Conservation (phyloP, 805 yeast species). For the Candida adriatica region DNA sequence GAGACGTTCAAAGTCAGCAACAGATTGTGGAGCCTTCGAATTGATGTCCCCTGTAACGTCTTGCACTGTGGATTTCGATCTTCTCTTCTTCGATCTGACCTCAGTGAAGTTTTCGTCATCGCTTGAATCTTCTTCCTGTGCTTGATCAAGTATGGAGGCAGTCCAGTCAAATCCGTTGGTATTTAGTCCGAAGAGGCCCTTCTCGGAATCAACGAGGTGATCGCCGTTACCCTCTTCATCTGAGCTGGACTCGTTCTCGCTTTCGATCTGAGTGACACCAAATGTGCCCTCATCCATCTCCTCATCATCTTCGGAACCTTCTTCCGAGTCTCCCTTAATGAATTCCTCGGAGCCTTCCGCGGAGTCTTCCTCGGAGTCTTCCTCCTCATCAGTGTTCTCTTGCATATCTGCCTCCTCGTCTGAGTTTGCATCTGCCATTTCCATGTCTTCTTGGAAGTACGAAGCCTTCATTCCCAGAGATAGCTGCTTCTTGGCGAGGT, state of each 20-base stretch:
- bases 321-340: slow-evolving; percentile 25
- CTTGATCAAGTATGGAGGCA: slow-evolving; percentile 80
- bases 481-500: slow-evolving; percentile 60
- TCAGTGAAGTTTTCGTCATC: slow-evolving; percentile 46
- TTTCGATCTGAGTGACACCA: slow-evolving; percentile 4
- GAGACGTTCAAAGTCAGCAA: slow-evolving; percentile 84
- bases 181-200: slow-evolving; percentile 47
- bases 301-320: slow-evolving; percentile 22
- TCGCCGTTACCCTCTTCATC: slow-evolving; percentile 20
- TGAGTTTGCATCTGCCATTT: slow-evolving; percentile 26
- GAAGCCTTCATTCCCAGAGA: slow-evolving; percentile 95
- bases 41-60: slow-evolving; percentile 83
- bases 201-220: background rate
- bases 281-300: slow-evolving; percentile 4
- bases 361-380: slow-evolving; percentile 14
- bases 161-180: slow-evolving; percentile 96
- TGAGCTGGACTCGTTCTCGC: slow-evolving; percentile 17
- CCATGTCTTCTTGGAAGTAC: slow-evolving; percentile 48
- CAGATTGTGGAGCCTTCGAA: slow-evolving; percentile 86
- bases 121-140: slow-evolving; percentile 45
- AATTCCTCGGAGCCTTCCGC: slow-evolving; percentile 20
- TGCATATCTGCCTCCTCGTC: slow-evolving; percentile 22
- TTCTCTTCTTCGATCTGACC: slow-evolving; percentile 38
- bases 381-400: slow-evolving; percentile 21
- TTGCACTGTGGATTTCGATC: slow-evolving; percentile 38